Evolutionary conservation across 2,329 filamentous ascomycete genomes (phyloP).

Genomic region (Trichoderma hamatum): DNA sequence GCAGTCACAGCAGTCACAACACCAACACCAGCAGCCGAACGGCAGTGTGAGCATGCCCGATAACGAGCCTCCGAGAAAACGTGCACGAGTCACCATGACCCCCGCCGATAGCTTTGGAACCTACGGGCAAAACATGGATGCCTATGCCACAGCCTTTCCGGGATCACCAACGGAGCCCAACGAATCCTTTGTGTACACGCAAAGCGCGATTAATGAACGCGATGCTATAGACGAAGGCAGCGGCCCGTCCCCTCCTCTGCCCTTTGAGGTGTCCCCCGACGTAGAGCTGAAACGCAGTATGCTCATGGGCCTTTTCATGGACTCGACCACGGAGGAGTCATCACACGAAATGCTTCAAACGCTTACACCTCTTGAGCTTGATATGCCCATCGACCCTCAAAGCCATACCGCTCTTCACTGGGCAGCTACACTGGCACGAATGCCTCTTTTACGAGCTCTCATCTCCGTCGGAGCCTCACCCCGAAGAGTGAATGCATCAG

Average conservation of each 20-base stretch:
- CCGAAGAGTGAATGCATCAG: slow-evolving; percentile 82
- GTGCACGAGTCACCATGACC: slow-evolving; percentile 62
- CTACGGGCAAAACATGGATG: slow-evolving; percentile 52
- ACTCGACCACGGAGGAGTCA: slow-evolving; percentile 69
- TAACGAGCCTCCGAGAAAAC: slow-evolving; percentile 79
- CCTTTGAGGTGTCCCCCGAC: slow-evolving; percentile 62
- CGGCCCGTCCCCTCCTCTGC: slow-evolving; percentile 66
- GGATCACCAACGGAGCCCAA: slow-evolving; percentile 79
- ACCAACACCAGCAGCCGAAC: slow-evolving; percentile 39
- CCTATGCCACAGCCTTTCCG: slow-evolving; percentile 55
- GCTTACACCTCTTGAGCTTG: slow-evolving; percentile 78
- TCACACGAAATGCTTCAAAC: slow-evolving; percentile 75
- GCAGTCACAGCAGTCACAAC: slow-evolving; percentile 32
- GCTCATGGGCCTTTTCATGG: slow-evolving; percentile 81
- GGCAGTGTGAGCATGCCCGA: slow-evolving; percentile 52
- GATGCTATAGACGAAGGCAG: slow-evolving; percentile 54
- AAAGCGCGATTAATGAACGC: slow-evolving; percentile 49
- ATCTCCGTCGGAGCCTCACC: slow-evolving; percentile 85
- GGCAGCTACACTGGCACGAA: slow-evolving; percentile 89
- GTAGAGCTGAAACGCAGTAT: slow-evolving; percentile 79
- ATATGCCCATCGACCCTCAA: slow-evolving; percentile 88
- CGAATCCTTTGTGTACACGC: slow-evolving; percentile 73
- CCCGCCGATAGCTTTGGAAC: slow-evolving; percentile 62
- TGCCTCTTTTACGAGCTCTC: slow-evolving; percentile 78
- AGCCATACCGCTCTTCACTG: slow-evolving; percentile 92